Evolutionary conservation across 306 rosid genomes (phyloP).

Genomic region (Lagenaria siceraria): DNA sequence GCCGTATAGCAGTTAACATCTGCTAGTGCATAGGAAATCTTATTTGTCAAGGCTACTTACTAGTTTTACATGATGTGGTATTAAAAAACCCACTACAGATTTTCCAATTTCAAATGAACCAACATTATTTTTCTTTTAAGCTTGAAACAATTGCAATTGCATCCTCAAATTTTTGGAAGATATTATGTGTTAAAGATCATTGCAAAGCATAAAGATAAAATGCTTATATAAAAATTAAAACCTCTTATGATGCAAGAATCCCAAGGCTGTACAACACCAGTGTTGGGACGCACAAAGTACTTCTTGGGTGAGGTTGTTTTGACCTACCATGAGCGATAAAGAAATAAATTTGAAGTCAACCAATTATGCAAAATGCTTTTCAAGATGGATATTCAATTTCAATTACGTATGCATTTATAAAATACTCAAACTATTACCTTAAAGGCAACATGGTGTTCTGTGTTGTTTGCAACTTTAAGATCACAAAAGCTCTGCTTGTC

Average conservation of each 20-base stretch:
- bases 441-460: slow-evolving; percentile 70
- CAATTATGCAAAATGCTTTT: neutral
- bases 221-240: neutral
- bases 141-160: neutral
- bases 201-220: neutral
- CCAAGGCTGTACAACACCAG: slow-evolving; percentile 75
- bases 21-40: neutral
- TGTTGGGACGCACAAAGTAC: slow-evolving; percentile 94
- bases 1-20: neutral
- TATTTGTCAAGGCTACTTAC: neutral
- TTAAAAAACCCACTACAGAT: neutral
- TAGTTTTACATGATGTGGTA: neutral
- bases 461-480: slow-evolving; percentile 68
- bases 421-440: slow-evolving; percentile 38
- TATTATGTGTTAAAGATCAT: neutral
- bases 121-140: neutral
- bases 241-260: slow-evolving; percentile 88
- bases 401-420: neutral
- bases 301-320: slow-evolving; percentile 97
- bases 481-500: slow-evolving; percentile 82
- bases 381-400: neutral
- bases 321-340: slow-evolving; percentile 40
- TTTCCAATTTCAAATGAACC: neutral
- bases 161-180: neutral
- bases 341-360: neutral